A percentile compares a stretch with the other conserved stretches of the same genome.
Conservation (phyloP, 495 filamentous ascomycete species). For the Hyaloscypha hepaticicola region DNA sequence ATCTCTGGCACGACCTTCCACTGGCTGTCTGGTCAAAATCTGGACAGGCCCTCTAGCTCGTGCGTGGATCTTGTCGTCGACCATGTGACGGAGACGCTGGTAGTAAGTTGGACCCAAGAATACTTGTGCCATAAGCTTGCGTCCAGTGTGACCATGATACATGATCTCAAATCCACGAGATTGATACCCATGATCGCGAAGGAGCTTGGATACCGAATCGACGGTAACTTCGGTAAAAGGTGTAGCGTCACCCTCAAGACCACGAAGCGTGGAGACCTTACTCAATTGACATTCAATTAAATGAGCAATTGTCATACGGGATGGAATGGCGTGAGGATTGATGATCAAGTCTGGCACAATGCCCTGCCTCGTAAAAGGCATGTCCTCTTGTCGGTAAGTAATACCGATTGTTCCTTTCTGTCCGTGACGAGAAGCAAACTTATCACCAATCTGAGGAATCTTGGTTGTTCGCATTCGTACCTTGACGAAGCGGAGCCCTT, state of each 20-base stretch:
- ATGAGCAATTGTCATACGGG: slow-evolving; percentile 99
- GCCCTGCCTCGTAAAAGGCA: slow-evolving; percentile 95
- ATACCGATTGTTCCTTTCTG: slow-evolving; percentile 99
- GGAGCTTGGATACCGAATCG: slow-evolving; percentile 82
- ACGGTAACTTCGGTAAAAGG: slow-evolving; percentile 98
- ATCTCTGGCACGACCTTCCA: slow-evolving; percentile 95
- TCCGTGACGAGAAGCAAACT: slow-evolving; percentile 98
- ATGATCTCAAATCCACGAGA: slow-evolving; percentile 96
- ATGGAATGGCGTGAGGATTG: slow-evolving; percentile 99
- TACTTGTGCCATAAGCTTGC: slow-evolving; percentile 88
- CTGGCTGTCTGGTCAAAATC: slow-evolving; percentile 97
- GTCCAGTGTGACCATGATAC: slow-evolving; percentile 97
- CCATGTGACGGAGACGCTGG: slow-evolving; percentile 98
- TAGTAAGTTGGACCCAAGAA: slow-evolving; percentile 99
- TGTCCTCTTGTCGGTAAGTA: slow-evolving; percentile 95
- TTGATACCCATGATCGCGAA: slow-evolving; percentile 93
- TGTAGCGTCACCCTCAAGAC: slow-evolving; percentile 94
- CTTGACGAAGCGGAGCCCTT: slow-evolving; percentile 90
- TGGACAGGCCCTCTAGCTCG: slow-evolving; percentile 92
- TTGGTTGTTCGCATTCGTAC: slow-evolving; percentile 97
- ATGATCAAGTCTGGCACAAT: slow-evolving; percentile 95
- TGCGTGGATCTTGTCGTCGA: slow-evolving; percentile 99
- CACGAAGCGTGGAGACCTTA: slow-evolving; percentile 88
- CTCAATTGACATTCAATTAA: slow-evolving; percentile 98
- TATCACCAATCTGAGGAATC: slow-evolving; percentile 97